Base-by-base conservation (phyloP, 768 basidiomycete species). In the Lyophyllum decastes region DNA sequence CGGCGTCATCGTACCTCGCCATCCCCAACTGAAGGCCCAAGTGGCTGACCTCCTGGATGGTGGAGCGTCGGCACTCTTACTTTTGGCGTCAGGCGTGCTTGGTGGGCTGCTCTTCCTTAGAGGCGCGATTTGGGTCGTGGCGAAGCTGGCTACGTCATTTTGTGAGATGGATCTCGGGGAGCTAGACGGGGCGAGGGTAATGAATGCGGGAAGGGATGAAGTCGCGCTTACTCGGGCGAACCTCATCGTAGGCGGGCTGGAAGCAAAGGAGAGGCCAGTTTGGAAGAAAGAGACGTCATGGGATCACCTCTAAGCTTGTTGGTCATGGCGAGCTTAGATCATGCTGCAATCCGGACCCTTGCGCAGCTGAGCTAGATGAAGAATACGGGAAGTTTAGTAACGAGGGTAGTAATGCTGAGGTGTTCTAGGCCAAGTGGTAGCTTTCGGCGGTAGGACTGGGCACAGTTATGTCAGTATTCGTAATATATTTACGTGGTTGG, bases 111-210 rank as follows among this genome's bases (percentile, higher is more conserved):
- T 51, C 4, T 14, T 54, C 1, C 41, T 64, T 43, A 33, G 60
- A 22, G 48, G 24, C 1, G 25, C 25, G 4, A 57, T 64, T 8
- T 64, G 60, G 60, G 10, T 58, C 7, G 51, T 54, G 16, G 62
- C 57, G 19, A 58, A 48, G 44, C 26, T 61, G 5, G 51, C 34
- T 2, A 49, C 38, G 35, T 38, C 45, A 1, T 64, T 64, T 49
- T 64, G 62, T 50, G 62, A 61, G 22, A 49, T 58, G 41, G 62
- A 64, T n/a, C 27, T 64, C 4, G 40, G 12, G 12, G 50, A 24
- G 26, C 19, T 26, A 14, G 41, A 7, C n/a, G 30, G 30, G 30
- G 55, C 38, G 50, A 24, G 47, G 16, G 44, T 35, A 22, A 16
- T 24, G 1, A 17, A 38, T 16, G 52, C 43, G 1, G 17, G 43